A percentile compares a stretch with the other conserved stretches of the same genome.
These are phyloP conservation scores for Plasmodium yoelii DNA, from an alignment of 169 alveolate genomes.

Conservation along the genomic window DNA sequence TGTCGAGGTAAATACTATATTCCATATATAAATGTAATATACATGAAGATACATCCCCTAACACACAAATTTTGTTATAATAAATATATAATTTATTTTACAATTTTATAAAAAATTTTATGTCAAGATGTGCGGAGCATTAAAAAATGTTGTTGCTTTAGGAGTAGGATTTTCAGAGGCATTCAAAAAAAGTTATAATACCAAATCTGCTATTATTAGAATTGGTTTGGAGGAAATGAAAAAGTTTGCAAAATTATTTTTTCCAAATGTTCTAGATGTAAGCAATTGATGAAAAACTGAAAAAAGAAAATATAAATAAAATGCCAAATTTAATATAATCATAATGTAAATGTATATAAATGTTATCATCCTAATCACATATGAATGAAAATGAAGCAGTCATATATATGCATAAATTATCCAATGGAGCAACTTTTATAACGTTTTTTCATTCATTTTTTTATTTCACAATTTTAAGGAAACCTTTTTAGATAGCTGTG, in stretches of 20 bases:
- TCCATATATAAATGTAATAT: not conserved
- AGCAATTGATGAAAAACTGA: not conserved
- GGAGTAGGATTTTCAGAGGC: constrained; percentile 93
- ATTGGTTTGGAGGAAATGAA: constrained; percentile 92
- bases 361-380: not conserved
- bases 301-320: constrained; percentile 1
- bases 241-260: constrained; percentile 84
- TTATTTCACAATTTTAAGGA: constrained; percentile 79
- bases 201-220: constrained; percentile 95
- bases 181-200: constrained; percentile 88
- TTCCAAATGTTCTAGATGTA: constrained; percentile 81
- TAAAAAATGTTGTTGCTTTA: constrained; percentile 91
- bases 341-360: constrained; percentile 3
- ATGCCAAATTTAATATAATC: constrained; percentile 2
- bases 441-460: constrained; percentile 54
- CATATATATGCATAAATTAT: not conserved
- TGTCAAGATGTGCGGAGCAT: constrained; percentile 90
- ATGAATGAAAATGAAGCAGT: too few species aligned
- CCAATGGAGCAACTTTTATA: not conserved
- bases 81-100: not conserved
- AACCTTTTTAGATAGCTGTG: constrained; percentile 93
- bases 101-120: not conserved
- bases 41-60: not conserved
- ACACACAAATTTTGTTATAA: not conserved
- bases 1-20: constrained; percentile 75